phyloP scores from a whole-genome alignment of 2,329 filamentous ascomycete species.

The Pseudocercospora ulei region DNA sequence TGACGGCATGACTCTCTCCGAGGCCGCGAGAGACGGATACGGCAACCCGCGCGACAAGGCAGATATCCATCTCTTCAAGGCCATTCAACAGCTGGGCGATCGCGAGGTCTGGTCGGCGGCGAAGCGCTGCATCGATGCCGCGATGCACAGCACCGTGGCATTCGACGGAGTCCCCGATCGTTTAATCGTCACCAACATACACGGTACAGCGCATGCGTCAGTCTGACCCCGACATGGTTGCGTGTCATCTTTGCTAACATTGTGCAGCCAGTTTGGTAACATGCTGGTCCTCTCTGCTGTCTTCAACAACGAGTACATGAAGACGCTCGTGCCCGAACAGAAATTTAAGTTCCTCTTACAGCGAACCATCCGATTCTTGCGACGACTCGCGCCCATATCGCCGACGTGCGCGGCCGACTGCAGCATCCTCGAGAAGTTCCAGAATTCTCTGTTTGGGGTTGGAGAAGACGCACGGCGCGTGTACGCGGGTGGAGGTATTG shows the following conservation, averaged over 20 bases:
- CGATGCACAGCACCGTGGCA: slow-evolving; percentile 74
- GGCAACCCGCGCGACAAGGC: slow-evolving; percentile 30
- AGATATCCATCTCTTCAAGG: slow-evolving; percentile 33
- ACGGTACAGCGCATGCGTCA: slow-evolving; percentile 92
- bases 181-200: slow-evolving; percentile 86
- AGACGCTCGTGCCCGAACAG: slow-evolving; percentile 48
- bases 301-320: slow-evolving; percentile 51
- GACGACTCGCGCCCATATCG: slow-evolving; percentile 58
- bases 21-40: slow-evolving; percentile 28
- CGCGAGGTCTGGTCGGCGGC: slow-evolving; percentile 29
- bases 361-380: slow-evolving; percentile 68
- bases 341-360: slow-evolving; percentile 53
- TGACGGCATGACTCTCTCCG: slow-evolving; percentile 18
- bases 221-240: slow-evolving; percentile 39
- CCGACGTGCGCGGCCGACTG: slow-evolving; percentile 66
- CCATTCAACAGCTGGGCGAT: slow-evolving; percentile 30
- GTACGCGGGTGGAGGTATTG: slow-evolving; percentile 25
- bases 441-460: slow-evolving; percentile 31
- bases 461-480: slow-evolving; percentile 18
- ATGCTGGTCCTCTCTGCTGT: slow-evolving; percentile 80
- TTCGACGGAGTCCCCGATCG: slow-evolving; percentile 62
- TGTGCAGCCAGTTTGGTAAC: slow-evolving; percentile 82
- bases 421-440: slow-evolving; percentile 55
- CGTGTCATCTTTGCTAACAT: slow-evolving; percentile 26
- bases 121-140: slow-evolving; percentile 55